Evolutionary conservation across 345 rosid species (phyloP), one percentile per base, ranked within the genome.

Genomic region (Eutrema heterophyllum): DNA sequence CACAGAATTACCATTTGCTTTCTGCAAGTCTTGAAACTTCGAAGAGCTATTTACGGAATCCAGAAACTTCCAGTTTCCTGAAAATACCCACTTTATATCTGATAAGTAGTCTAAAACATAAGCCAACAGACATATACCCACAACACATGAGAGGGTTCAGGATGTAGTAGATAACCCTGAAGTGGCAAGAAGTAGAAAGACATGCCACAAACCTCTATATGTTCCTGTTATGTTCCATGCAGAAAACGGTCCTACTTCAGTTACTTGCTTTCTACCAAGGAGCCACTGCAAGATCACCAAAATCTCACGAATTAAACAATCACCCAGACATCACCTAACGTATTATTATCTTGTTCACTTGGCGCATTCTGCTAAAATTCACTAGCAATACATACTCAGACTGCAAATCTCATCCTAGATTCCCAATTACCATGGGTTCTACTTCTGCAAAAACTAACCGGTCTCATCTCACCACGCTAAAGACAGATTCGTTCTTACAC

Each of bases 191-290:
- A 45, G 45, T 3, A 32, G n/a, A 10, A 77, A 30, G 15, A 13
- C 30, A 73, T 52, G 64, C 79, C 53, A 79, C 87, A 73, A 64
- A 95, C 99, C 99, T 92, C 89, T 84, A 81, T 95, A 95, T 71
- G 97, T 95, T 84, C 97, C 99, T 14, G 97, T 89, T 81, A 95
- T 88, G 80, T 95, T 95, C 99, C 99, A 92, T 24, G 83, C 81
- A n/a, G 91, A 72, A 75, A 84, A 86, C 13, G 89, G 76, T 57
- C 97, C 97, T 72, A 80, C 76, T 64, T 84, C 94, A 73, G 66
- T 79, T 63, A 84, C 93, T 71, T 84, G 96, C 75, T 88, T 92
- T 74, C 82, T 85, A 67, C 84, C 86, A 75, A 84, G 78, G 52
- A 88, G 84, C 96, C 93, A 85, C 97, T 92, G 84, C 82, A 85